phyloP scores from a whole-genome alignment of 495 filamentous ascomycete species.

The Xylaria longipes region DNA sequence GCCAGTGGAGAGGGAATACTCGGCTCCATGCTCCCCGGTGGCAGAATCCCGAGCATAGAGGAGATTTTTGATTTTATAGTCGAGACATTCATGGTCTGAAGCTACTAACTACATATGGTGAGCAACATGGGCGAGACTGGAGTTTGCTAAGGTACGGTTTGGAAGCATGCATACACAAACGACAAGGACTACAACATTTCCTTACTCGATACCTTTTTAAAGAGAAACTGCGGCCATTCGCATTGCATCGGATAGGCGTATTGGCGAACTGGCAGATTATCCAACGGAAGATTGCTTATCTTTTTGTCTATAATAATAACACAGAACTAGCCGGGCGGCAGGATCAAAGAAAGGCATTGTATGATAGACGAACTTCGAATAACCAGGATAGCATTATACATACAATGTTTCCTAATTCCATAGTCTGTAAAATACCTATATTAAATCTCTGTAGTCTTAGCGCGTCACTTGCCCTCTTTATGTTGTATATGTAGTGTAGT shows the following conservation, averaged over 20 bases:
- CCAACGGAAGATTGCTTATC: conserved; percentile 10
- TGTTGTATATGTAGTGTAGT: background rate
- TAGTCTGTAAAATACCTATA: background rate
- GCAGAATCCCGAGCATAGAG: conserved; percentile 48
- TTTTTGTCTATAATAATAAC: conserved; percentile 18
- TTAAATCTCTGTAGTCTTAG: background rate
- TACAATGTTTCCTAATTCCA: conserved; percentile 18
- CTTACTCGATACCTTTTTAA: conserved; percentile 23
- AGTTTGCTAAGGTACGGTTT: conserved; percentile 15
- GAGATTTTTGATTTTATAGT: conserved; percentile 55
- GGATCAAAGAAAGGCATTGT: background rate
- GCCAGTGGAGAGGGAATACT: conserved; percentile 30
- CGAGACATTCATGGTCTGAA: conserved; percentile 48
- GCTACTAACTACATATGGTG: conserved; percentile 10
- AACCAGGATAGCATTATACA: conserved; percentile 32
- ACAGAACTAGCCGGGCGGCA: background rate
- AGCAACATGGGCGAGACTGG: background rate
- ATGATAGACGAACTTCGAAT: conserved; percentile 3
- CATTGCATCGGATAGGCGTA: conserved; percentile 20
- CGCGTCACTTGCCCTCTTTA: background rate
- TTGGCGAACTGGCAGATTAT: conserved; percentile 26
- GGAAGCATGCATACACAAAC: background rate
- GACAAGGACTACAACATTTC: background rate
- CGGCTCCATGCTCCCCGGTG: conserved; percentile 33
- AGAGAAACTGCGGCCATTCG: conserved; percentile 25